Evolutionary conservation across 1,284 basidiomycete species (phyloP).

Genomic region (Coniophora puteana): DNA sequence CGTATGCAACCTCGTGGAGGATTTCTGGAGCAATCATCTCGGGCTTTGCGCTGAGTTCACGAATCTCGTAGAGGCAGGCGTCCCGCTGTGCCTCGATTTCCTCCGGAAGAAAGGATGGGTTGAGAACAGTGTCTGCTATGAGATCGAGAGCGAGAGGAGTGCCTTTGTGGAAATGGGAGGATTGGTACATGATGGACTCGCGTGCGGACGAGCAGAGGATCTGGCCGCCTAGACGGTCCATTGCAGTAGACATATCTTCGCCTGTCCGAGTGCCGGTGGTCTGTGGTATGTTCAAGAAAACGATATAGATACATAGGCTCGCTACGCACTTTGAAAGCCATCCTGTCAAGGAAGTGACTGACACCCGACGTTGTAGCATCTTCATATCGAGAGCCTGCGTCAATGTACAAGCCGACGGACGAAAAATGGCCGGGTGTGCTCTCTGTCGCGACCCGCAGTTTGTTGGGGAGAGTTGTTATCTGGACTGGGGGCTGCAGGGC

Average conservation of each 20-base stretch:
- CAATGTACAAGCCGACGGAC: conserved; percentile 90
- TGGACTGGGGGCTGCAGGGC: conserved; percentile 33
- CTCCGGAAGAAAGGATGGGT: conserved; percentile 73
- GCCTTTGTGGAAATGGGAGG: conserved; percentile 86
- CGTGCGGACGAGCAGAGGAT: conserved; percentile 90
- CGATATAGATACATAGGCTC: background rate
- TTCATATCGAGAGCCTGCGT: conserved; percentile 94
- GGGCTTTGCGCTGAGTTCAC: conserved; percentile 86
- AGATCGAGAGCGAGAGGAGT: conserved; percentile 83
- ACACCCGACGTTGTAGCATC: conserved; percentile 72
- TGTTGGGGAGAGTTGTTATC: conserved; percentile 89
- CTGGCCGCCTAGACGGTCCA: conserved; percentile 89
- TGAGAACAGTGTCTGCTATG: conserved; percentile 88
- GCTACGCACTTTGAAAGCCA: conserved; percentile 88
- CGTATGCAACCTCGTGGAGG: conserved; percentile 85
- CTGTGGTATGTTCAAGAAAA: conserved; percentile 32
- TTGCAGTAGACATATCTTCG: conserved; percentile 79
- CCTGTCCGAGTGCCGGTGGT: conserved; percentile 56
- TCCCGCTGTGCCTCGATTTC: conserved; percentile 86
- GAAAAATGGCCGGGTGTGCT: conserved; percentile 92
- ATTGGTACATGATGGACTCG: conserved; percentile 98
- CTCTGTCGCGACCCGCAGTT: conserved; percentile 90
- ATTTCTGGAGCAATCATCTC: conserved; percentile 96
- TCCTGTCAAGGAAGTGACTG: conserved; percentile 90
- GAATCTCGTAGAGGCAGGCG: conserved; percentile 90